A percentile compares a stretch with the other conserved stretches of the same genome.
Conservation (phyloP, 257 asterid species). For the Fraxinus cuspidata region DNA sequence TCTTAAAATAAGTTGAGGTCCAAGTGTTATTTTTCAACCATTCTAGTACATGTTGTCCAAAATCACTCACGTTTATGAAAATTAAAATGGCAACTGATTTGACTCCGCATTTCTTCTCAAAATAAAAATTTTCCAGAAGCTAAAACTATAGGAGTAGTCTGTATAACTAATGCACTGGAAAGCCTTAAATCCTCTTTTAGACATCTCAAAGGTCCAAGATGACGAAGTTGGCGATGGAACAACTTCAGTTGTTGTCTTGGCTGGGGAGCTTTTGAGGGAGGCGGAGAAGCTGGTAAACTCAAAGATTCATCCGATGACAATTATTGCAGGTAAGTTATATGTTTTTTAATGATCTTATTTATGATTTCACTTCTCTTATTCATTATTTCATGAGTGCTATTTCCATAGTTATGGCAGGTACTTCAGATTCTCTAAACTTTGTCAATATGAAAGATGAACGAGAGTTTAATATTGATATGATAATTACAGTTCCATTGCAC, state of each 20-base stretch:
- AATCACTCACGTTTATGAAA: not conserved
- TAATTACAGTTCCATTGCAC: not conserved
- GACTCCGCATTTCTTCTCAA: not conserved
- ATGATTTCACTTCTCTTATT: not conserved
- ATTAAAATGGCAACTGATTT: not conserved
- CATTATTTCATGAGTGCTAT: not conserved
- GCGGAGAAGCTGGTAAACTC: conserved; percentile 90
- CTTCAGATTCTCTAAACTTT: not conserved
- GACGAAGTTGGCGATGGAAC: conserved; percentile 99
- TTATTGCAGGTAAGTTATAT: conserved; percentile 63
- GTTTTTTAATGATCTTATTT: conserved; percentile 1
- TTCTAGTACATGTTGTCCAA: not conserved
- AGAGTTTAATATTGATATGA: not conserved
- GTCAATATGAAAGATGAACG: not conserved
- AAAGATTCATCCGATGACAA: conserved; percentile 94
- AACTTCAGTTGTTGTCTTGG: conserved; percentile 94
- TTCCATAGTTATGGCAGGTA: not conserved
- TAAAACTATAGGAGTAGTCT: not conserved
- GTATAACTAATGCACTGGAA: not conserved
- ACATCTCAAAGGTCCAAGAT: conserved; percentile 95
- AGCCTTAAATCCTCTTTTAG: conserved; percentile 47
- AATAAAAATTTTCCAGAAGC: not conserved
- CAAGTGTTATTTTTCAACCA: not conserved
- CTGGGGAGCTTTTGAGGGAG: conserved; percentile 97
- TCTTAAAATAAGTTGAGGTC: not conserved